Evolutionary conservation across 768 basidiomycete genomes (phyloP), one percentile per base, ranked within the genome.

Genomic region (Mycena amicta): DNA sequence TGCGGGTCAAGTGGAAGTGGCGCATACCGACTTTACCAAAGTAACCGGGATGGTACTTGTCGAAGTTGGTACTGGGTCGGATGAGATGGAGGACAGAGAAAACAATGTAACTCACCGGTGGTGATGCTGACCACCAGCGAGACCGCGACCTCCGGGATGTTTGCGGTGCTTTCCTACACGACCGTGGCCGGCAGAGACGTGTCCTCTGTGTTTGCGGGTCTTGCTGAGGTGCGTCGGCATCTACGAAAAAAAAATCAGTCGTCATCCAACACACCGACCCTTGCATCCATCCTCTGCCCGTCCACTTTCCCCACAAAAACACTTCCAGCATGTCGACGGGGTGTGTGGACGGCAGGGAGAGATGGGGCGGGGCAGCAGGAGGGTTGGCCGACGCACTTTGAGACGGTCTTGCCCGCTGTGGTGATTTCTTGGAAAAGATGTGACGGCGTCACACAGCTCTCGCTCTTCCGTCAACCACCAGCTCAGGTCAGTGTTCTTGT

Each of bases 11-110:
- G 76, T 99, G 97, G 92, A 90, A 99, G 77, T 89, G 89, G 74
- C 97, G 88, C 96, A 99, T 99, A 93, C 97, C 97, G 75, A 96
- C 93, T 81, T 98, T 98, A 83, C 95, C 95, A 76, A 96, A 98
- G 93, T 98, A 98, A 92, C 95, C 95, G 76, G 95, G 95, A 80
- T 98, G 95, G 90, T 94, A 98, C 81, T 96, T 96, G 79, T 96
- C 95, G 72, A 96, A 92, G 83, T 98, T 97, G 72, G 90, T 95
- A 61, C 95, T 93, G 62, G 20, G 31, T 59, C 25, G 43, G 31
- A 5, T 22, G 60, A 54, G 20, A 23, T 4, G 22, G 18, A 22
- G 51, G 15, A 49, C 12, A 26, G 39, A 54, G 26, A 5, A 49
- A 30, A 55, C 23, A n/a, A 47, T 40, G 22, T 45, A 46, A 81